A percentile compares a stretch with the other conserved stretches of the same genome.
These are phyloP conservation scores for Pseudocercospora pini-densiflorae DNA, from an alignment of 2,329 filamentous ascomycete genomes.

Conservation along the genomic window DNA sequence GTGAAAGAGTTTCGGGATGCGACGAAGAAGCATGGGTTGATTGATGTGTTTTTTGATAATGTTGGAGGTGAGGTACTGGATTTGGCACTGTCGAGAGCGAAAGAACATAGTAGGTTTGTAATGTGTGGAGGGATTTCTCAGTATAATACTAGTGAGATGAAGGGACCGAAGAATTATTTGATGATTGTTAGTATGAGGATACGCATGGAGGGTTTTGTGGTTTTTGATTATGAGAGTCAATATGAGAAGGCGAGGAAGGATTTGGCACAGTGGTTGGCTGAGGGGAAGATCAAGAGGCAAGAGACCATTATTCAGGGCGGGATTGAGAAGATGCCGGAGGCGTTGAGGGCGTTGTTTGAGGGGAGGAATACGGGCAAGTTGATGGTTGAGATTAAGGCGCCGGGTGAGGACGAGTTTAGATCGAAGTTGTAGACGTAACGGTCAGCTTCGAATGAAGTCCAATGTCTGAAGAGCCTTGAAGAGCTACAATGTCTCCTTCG, in stretches of 20 bases:
- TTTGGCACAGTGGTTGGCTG: constrained; percentile 59
- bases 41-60: constrained; percentile 74
- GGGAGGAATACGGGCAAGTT: constrained; percentile 49
- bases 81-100: constrained; percentile 65
- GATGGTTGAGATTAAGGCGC: constrained; percentile 29
- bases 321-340: constrained; percentile 55
- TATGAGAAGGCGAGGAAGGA: constrained; percentile 60
- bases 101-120: constrained; percentile 65
- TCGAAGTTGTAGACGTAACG: constrained; percentile 18
- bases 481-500: neutral
- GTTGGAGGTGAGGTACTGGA: constrained; percentile 73
- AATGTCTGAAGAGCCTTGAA: neutral
- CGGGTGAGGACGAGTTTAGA: constrained; percentile 5
- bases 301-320: constrained; percentile 53
- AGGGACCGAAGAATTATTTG: constrained; percentile 61
- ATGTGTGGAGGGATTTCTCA: constrained; percentile 72
- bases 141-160: constrained; percentile 62
- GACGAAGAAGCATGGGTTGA: constrained; percentile 50
- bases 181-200: constrained; percentile 61
- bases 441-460: neutral
- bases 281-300: constrained; percentile 59
- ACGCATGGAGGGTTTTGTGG: constrained; percentile 72
- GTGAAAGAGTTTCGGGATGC: constrained; percentile 63
- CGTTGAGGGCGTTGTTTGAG: constrained; percentile 53
- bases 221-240: constrained; percentile 68